A percentile compares a stretch with the other conserved stretches of the same genome.
Evolutionary conservation across 306 rosid genomes (phyloP).

Genomic region (Prunus mira): DNA sequence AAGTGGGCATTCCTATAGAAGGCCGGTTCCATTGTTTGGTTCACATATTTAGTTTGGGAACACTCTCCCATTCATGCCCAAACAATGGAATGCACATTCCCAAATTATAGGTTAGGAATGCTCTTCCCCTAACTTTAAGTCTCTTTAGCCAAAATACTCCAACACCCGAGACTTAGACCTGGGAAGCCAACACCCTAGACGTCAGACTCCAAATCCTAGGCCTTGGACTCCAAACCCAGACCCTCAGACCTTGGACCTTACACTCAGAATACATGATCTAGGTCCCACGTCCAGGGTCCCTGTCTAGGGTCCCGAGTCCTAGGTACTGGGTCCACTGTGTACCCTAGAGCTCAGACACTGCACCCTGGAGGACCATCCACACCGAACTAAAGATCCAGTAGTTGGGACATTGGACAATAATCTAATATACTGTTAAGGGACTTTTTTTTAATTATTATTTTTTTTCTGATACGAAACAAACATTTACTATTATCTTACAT

Average conservation of each 20-base stretch:
- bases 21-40: background rate
- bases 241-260: too few species aligned
- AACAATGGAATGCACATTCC: background rate
- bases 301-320: background rate
- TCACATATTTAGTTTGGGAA: background rate
- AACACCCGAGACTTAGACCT: too few species aligned
- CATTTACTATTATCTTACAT: constrained; percentile 15
- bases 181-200: too few species aligned
- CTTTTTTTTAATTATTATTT: too few species aligned
- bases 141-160: too few species aligned
- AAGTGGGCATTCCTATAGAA: background rate
- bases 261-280: too few species aligned
- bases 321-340: background rate
- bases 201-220: too few species aligned
- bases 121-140: too few species aligned
- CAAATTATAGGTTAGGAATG: background rate
- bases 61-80: background rate
- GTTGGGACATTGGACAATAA: background rate
- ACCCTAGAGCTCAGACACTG: too few species aligned
- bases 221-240: too few species aligned
- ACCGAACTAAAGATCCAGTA: too few species aligned
- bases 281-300: background rate
- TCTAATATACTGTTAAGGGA: background rate
- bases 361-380: too few species aligned
- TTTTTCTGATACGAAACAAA: background rate